Evolutionary conservation across 495 filamentous ascomycete species (phyloP).

Genomic region (Lophium mytilinum): DNA sequence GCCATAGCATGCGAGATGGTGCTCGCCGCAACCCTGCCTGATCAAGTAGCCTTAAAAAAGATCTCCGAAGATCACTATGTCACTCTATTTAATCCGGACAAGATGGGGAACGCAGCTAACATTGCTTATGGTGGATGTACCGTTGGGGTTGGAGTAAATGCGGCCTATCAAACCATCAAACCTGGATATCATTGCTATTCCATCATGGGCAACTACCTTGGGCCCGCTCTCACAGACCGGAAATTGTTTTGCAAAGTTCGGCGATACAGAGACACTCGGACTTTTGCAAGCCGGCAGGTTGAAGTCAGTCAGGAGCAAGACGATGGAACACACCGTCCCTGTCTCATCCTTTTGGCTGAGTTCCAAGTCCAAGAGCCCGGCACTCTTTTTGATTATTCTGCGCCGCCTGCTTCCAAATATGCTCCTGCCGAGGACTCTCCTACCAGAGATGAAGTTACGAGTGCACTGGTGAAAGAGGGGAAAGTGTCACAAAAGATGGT

Average conservation of each 20-base stretch:
- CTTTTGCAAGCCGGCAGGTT: slow-evolving; percentile 20
- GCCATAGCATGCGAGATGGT: no score
- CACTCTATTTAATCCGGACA: slow-evolving; percentile 5
- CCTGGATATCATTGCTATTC: slow-evolving; percentile 19
- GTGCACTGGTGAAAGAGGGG: slow-evolving; percentile 4
- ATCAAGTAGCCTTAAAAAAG: no score
- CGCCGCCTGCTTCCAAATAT: slow-evolving; percentile 9
- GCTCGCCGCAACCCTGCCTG: no score
- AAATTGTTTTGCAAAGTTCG: slow-evolving; percentile 1
- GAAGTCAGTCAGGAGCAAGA: slow-evolving; percentile 16
- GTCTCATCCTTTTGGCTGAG: slow-evolving; percentile 14
- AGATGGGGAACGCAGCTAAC: slow-evolving; percentile 14
- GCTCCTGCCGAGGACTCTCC: neutral
- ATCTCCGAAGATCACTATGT: no score
- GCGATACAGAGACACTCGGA: slow-evolving; percentile 18
- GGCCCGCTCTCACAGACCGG: slow-evolving; percentile 21
- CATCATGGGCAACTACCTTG: slow-evolving; percentile 18
- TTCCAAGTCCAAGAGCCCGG: slow-evolving; percentile 18
- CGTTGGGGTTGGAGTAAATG: slow-evolving; percentile 12
- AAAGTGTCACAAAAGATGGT: slow-evolving; percentile 3
- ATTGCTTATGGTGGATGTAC: slow-evolving; percentile 26
- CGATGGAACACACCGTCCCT: neutral
- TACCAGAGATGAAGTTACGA: neutral
- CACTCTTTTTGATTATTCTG: slow-evolving; percentile 12
- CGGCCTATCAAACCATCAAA: slow-evolving; percentile 6